These are phyloP conservation scores for Sporobolomyces phaffii DNA, from an alignment of 768 basidiomycete genomes.

Conservation along the genomic window DNA sequence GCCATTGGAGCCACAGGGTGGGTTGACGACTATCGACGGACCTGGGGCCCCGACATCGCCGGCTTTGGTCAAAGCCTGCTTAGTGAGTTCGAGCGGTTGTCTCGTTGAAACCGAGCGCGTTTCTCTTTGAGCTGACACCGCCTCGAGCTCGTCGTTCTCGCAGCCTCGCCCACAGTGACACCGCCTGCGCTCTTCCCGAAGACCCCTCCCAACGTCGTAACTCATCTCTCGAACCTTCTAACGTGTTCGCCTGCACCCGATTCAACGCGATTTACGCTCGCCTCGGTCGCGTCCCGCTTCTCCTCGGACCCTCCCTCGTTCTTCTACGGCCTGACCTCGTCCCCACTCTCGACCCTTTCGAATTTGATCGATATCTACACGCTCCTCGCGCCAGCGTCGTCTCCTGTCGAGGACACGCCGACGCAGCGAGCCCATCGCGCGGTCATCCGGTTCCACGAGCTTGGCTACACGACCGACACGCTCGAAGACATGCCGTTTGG, in stretches of 20 bases:
- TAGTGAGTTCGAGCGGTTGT: too few species aligned
- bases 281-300: not conserved
- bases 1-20: not conserved
- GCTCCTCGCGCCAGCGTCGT: not conserved
- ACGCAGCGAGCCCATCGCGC: conserved; percentile 1
- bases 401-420: not conserved
- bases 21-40: conserved; percentile 11
- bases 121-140: not conserved
- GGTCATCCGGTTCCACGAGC: conserved; percentile 2
- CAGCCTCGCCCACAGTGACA: not conserved
- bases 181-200: not conserved
- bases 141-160: not conserved
- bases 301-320: not conserved
- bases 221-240: conserved; percentile 3
- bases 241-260: not conserved
- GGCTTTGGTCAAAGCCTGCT: not conserved
- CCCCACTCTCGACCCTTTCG: not conserved
- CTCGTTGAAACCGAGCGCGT: too few species aligned
- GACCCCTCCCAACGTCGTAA: conserved; percentile 2
- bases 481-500: conserved; percentile 42
- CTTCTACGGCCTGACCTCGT: conserved; percentile 12
- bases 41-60: not conserved
- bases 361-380: conserved; percentile 9
- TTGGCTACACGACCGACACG: conserved; percentile 37
- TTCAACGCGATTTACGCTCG: not conserved